Evolutionary conservation across 2,329 filamentous ascomycete species (phyloP).

Genomic region (Sporothrix schenckii): DNA sequence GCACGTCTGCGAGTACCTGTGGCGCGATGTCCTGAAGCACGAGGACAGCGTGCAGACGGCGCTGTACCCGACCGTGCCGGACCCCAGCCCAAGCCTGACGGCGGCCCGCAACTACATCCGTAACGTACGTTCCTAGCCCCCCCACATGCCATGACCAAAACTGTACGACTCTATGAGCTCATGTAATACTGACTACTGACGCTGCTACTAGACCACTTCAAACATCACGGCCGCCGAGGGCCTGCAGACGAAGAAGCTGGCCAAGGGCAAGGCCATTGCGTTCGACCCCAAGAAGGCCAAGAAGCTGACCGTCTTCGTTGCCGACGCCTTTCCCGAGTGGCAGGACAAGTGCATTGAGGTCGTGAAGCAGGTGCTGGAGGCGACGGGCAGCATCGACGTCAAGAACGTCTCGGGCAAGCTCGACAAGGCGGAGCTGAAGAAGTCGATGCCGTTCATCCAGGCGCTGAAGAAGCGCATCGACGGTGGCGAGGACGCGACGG

Average conservation of each 20-base stretch:
- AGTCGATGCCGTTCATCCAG: constrained; percentile 97
- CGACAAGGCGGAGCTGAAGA: constrained; percentile 88
- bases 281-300: constrained; percentile 94
- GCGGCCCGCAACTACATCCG: constrained; percentile 84
- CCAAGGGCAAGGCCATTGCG: constrained; percentile 81
- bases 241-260: constrained; percentile 54
- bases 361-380: constrained; percentile 58
- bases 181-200: neutral
- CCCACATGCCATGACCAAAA: neutral
- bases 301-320: constrained; percentile 83
- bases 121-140: constrained; percentile 29
- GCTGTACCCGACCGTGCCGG: constrained; percentile 70
- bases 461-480: constrained; percentile 80
- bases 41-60: constrained; percentile 76
- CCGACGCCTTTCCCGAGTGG: constrained; percentile 81
- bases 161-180: too few species aligned
- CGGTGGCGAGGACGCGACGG: constrained; percentile 65
- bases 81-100: constrained; percentile 67
- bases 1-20: constrained; percentile 94
- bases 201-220: constrained; percentile 31
- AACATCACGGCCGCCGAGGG: constrained; percentile 38
- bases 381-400: constrained; percentile 58
- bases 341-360: constrained; percentile 88
- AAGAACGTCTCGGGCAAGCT: constrained; percentile 79
- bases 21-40: constrained; percentile 86